Base-by-base conservation (phyloP, 1,139 yeast genomes). In the Suhomyces wounanorum region DNA sequence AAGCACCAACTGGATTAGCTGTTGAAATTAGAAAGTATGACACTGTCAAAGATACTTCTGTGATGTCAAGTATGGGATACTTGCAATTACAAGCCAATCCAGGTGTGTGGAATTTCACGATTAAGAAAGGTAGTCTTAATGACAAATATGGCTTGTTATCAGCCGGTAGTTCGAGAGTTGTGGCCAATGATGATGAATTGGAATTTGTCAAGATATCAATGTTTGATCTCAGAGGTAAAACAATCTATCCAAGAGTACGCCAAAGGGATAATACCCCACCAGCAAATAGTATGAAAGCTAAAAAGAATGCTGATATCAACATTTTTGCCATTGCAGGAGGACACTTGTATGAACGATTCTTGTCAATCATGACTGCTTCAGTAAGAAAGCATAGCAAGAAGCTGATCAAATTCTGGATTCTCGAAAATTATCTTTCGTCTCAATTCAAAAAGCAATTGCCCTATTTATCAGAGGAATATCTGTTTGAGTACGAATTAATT, bases 241-340 rank as follows among this genome's bases (percentile, higher is more conserved):
- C 35, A 2, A 16, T 48, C 0, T 70, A 65, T 51, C 84, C 88
- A 3, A 63, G 76, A 30, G 70, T 85, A 21, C 57, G 53, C 1
- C 74, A 79, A 51, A 74, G 70, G 10, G 21, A 18, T 2, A 9
- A 10, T 8, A 6, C 3, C 1, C 10, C n/a, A 9, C n/a, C 39
- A 8, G n/a, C 11, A 3, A 14, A 4, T n/a, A 26, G 14, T 16
- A 28, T 7, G 6, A 35, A 16, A 3, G 5, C 26, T 11, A 45
- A 46, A 11, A 59, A 62, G 38, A 73, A 75, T 33, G 87, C 92
- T 0, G 87, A 83, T 18, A 81, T 92, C 48, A 89, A 94, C 65
- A 85, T 92, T 37, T 91, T 90, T 66, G 80, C 96, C 0, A 85
- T 90, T 36, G 92, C 96, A 0, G 82, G 91, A 54, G 96, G 96